These are phyloP conservation scores for Lactarius akahatsu DNA, from an alignment of 768 basidiomycete genomes.

Conservation along the genomic window DNA sequence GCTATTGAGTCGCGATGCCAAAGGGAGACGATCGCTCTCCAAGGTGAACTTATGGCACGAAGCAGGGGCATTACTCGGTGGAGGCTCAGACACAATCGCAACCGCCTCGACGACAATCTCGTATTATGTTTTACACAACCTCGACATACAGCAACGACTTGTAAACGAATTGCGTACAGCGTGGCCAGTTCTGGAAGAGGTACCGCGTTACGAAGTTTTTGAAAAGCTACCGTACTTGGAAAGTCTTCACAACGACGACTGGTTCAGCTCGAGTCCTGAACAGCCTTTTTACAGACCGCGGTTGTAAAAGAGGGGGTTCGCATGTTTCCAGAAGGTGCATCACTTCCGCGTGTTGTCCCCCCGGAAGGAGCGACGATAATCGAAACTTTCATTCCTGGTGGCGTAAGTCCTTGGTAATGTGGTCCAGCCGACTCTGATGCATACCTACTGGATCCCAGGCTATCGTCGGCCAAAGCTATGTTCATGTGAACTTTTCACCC, in stretches of 20 bases:
- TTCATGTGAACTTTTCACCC: neutral
- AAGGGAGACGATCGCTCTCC: neutral
- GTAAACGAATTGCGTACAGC: neutral
- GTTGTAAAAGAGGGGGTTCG: slow-evolving; percentile 8
- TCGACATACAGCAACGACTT: neutral
- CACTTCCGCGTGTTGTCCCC: slow-evolving; percentile 24
- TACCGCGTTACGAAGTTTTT: neutral
- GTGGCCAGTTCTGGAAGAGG: slow-evolving; percentile 9
- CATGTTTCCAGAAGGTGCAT: neutral
- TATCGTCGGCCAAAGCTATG: neutral
- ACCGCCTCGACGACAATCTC: neutral
- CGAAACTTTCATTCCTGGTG: slow-evolving; percentile 7
- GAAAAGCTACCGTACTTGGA: slow-evolving; percentile 7
- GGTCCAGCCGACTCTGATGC: too few relatives aligned
- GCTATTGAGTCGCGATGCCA: neutral
- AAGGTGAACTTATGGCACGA: neutral
- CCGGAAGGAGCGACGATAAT: slow-evolving; percentile 22
- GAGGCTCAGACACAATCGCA: neutral
- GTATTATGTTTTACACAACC: neutral
- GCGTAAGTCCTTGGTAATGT: neutral
- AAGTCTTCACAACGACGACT: neutral
- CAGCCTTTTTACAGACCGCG: neutral
- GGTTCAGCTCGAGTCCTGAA: neutral
- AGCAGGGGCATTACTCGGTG: neutral
- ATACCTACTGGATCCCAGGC: neutral